Evolutionary conservation across 75 land plant species (phyloP), one percentile per base, ranked within the genome.

Genomic region (Sequoiadendron giganteum): DNA sequence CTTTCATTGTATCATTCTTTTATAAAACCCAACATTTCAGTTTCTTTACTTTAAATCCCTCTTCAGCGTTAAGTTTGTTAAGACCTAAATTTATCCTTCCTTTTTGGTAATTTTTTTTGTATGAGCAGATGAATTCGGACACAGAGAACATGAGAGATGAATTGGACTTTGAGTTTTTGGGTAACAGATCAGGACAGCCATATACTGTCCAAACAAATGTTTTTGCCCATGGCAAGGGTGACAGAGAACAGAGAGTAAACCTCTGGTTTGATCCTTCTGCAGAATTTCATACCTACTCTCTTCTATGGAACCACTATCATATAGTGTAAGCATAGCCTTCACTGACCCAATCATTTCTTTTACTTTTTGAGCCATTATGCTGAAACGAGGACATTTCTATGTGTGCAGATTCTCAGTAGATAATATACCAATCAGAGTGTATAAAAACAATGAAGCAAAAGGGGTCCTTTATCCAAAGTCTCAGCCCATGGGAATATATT

Each of bases 331-430:
- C 72, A 9, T 47, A 18, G 32, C 79, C 9, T 45, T 25, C 25
- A 19, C 21, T 58, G 5, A 58, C 43, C 14, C 11, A 21, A 34
- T 83, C n/a, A 15, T 36, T 87, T 61, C 56, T 18, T 14, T n/a
- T n/a, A 10, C 36, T 19, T 76, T 11, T 32, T 11, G 5, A 43
- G 47, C 0, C 30, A 79, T 36, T 18, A 52, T 76, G 43, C 43
- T 81, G 36, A 78, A 34, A 78, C 15, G 1, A 81, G 48, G 83
- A 40, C 43, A 81, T n/a, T 72, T 72, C 7, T 8, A 72, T 72
- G 13, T 72, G 76, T 90, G 88, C 93, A 97, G 99, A 1, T 95
- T 95, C 87, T 91, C 13, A n/a, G 94, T 97, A 40, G 99, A 97
- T 87, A 90, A 87, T 4, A 88, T 89, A 36, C 97, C 99, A 0